Base-by-base conservation (phyloP, 768 basidiomycete species). In the Daedaleopsis sinensis region DNA sequence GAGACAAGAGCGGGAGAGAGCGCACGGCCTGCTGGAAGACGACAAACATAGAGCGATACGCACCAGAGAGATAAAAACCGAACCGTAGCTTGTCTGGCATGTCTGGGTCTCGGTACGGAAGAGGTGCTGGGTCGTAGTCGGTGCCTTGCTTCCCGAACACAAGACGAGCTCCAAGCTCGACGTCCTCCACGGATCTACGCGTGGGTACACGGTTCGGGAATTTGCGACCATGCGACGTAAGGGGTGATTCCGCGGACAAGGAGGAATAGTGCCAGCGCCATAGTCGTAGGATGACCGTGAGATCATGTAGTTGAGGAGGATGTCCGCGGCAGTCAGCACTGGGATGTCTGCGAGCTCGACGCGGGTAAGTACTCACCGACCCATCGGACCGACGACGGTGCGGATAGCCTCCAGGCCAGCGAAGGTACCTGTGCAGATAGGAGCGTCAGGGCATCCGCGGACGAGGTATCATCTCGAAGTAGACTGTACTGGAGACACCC, bases 401-500 rank as follows among this genome's bases (percentile, higher is more conserved):
- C 72, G 78, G 57, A 94, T 77, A 4, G 83, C 88, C 58, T 93
- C 90, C 56, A 88, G 93, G 18, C 93, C 94, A 1, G 84, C 82
- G 16, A 24, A 36, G 21, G 49, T 39, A 3, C 24, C 47, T 36
- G 36, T 18, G 27, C 19, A 38, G 38, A 21, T 35, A 46, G 27
- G 35, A 48, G 48, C 42, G 16, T 37, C 32, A 52, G 27, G 21
- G 35, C 18, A 23, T 15, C 39, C 11, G 18, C 39, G 39, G 11
- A 19, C 44, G 44, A 18, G 18, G 21, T 5, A 18, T 18, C 18
- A 21, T 46, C 44, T 18, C 10, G 44, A 46, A n/a, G 13, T 4
- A 21, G 44, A 19, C 8, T 8, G 21, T 36, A n/a, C 49, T 10
- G 2, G 27, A 24, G n/a, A 36, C 27, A n/a, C 16, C 11, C 23